phyloP scores from a whole-genome alignment of 106 monocot genomes.

The Agapanthus africanus region DNA sequence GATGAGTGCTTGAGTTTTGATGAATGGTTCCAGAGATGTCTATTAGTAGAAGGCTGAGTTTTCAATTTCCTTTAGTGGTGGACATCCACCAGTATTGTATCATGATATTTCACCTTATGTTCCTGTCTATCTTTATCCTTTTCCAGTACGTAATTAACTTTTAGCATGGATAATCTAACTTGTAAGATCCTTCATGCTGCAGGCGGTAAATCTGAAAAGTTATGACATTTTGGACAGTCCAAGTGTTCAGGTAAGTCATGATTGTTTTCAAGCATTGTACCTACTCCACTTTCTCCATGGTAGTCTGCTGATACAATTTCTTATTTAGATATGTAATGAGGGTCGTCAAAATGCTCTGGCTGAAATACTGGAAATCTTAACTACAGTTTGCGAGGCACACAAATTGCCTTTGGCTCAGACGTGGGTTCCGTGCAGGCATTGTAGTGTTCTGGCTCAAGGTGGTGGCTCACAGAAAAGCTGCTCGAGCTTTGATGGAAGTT shows the following conservation, averaged over 20 bases:
- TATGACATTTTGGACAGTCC: conserved; percentile 52
- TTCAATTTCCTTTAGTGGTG: neutral
- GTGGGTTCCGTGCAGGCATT: conserved; percentile 71
- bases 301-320: conserved; percentile 6
- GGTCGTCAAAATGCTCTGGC: conserved; percentile 55
- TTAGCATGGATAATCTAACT: neutral
- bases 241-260: conserved; percentile 43
- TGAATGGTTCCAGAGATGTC: neutral
- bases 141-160: neutral
- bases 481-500: conserved; percentile 63
- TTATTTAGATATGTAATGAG: conserved; percentile 56
- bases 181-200: conserved; percentile 17
- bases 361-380: conserved; percentile 71
- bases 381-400: conserved; percentile 52
- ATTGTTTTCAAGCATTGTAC: neutral
- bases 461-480: conserved; percentile 52
- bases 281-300: neutral
- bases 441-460: conserved; percentile 46
- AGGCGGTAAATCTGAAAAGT: conserved; percentile 84
- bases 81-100: neutral
- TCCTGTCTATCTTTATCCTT: neutral
- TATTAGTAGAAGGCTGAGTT: neutral
- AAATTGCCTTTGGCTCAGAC: conserved; percentile 84
- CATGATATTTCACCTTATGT: neutral
- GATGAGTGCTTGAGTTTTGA: neutral